Evolutionary conservation across 1,284 basidiomycete species (phyloP).

Genomic region (Cutaneotrichosporon sp.): DNA sequence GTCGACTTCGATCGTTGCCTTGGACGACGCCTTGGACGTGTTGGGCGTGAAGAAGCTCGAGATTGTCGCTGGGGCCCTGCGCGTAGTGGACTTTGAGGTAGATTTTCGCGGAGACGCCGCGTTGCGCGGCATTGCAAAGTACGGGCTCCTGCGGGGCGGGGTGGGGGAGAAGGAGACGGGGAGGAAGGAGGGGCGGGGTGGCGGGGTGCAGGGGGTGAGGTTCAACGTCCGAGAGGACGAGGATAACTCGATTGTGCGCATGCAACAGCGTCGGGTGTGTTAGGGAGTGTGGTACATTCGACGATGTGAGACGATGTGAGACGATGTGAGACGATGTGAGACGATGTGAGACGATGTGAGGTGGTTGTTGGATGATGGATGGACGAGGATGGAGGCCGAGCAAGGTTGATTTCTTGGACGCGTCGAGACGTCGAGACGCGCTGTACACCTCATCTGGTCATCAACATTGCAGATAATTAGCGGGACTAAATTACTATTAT

Average conservation of each 20-base stretch:
- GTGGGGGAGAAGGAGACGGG: not conserved
- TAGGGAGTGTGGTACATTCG: not conserved
- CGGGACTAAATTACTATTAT: too few relatives aligned
- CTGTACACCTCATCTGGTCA: not conserved
- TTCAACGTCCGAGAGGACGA: conserved; percentile 1
- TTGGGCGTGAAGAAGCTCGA: not conserved
- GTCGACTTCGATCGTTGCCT: not conserved
- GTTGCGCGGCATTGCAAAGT: not conserved
- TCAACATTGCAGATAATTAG: conserved; percentile 11
- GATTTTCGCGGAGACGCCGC: too few relatives aligned
- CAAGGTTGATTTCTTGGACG: too few relatives aligned
- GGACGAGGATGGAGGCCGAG: too few relatives aligned
- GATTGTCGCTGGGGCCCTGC: not conserved
- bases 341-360: too few relatives aligned
- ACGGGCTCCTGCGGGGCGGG: not conserved
- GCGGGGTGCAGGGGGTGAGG: not conserved
- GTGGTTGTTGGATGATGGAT: not conserved
- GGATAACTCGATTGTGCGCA: conserved; percentile 6
- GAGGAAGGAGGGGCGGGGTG: not conserved
- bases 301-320: too few relatives aligned
- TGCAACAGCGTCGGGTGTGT: too few relatives aligned
- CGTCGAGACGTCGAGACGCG: not conserved
- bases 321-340: too few relatives aligned
- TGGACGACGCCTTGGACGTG: not conserved
- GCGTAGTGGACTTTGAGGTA: too few relatives aligned